phyloP scores from a whole-genome alignment of 345 rosid species.

The Dovyalis caffra region DNA sequence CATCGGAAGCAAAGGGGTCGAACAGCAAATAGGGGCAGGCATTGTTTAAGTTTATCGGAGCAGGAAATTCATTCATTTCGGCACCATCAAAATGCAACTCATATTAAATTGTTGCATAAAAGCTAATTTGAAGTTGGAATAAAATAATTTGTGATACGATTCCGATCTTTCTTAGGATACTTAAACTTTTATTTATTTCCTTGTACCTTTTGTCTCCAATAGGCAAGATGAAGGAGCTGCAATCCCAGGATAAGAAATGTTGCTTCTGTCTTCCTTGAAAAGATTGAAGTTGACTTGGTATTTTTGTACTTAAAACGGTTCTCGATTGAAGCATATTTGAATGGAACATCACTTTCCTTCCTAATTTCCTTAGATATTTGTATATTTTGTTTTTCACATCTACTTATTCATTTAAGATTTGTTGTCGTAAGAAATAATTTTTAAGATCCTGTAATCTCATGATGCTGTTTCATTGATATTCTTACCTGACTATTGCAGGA shows the following conservation, averaged over 20 bases:
- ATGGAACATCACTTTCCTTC: neutral
- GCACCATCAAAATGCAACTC: neutral
- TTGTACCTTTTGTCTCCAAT: neutral
- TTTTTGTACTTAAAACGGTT: neutral
- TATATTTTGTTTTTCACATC: neutral
- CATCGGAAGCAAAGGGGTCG: neutral
- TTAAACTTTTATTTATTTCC: neutral
- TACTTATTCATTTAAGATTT: neutral
- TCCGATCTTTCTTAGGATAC: neutral
- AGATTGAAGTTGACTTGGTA: neutral
- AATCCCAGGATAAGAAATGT: neutral
- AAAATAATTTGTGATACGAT: neutral
- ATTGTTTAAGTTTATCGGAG: neutral
- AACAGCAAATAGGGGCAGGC: too few species aligned
- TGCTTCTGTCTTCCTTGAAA: neutral
- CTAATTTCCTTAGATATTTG: neutral
- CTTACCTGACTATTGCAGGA: slow-evolving; percentile 34
- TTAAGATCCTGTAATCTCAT: neutral
- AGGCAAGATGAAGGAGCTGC: neutral
- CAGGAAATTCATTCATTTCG: neutral
- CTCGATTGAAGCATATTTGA: neutral
- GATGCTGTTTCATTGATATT: neutral
- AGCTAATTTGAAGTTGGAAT: neutral
- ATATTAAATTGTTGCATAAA: neutral
- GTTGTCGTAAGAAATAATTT: neutral